Percentiles rank a stretch among this genome's conserved stretches.
Evolutionary conservation across 2,329 filamentous ascomycete species (phyloP).

Genomic region (Clarireedia hainanense): DNA sequence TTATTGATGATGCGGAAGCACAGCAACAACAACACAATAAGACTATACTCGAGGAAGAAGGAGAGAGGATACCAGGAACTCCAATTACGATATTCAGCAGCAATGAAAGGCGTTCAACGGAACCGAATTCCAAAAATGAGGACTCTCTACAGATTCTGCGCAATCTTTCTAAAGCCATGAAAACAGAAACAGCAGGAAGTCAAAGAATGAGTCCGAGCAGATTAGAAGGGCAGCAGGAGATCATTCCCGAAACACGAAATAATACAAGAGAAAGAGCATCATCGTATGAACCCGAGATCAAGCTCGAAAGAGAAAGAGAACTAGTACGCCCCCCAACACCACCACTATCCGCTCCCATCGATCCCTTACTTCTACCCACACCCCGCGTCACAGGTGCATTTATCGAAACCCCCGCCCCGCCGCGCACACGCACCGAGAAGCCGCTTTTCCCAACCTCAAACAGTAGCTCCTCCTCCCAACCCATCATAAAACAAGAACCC

Average conservation of each 20-base stretch:
- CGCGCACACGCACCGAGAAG: slow-evolving; percentile 1
- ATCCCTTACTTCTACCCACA: slow-evolving; percentile 21
- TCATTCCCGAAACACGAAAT: slow-evolving; percentile 23
- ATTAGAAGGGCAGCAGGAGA: slow-evolving; percentile 13
- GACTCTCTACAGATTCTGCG: slow-evolving; percentile 10
- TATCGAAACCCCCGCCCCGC: slow-evolving; percentile 29
- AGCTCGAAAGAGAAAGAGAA: slow-evolving; percentile 8
- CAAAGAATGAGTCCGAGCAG: slow-evolving; percentile 13
- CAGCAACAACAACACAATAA: slow-evolving; percentile 16
- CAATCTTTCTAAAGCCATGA: slow-evolving; percentile 8
- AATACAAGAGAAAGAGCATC: slow-evolving; percentile 22
- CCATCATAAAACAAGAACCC: neutral
- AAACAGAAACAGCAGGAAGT: neutral
- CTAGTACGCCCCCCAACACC: slow-evolving; percentile 15
- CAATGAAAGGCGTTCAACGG: neutral
- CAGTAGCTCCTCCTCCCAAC: neutral
- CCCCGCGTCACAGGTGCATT: slow-evolving; percentile 27
- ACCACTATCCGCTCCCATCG: slow-evolving; percentile 12
- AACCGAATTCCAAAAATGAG: neutral
- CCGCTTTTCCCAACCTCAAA: neutral
- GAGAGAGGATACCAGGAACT: slow-evolving; percentile 12
- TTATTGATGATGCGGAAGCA: slow-evolving; percentile 6
- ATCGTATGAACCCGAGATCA: slow-evolving; percentile 19
- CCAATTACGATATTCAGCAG: slow-evolving; percentile 19
- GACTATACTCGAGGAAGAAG: slow-evolving; percentile 21